Percentiles rank a stretch among this genome's conserved stretches.
These are phyloP conservation scores for Microbotryum saponariae DNA, from an alignment of 1,284 basidiomycete species.

Conservation along the genomic window DNA sequence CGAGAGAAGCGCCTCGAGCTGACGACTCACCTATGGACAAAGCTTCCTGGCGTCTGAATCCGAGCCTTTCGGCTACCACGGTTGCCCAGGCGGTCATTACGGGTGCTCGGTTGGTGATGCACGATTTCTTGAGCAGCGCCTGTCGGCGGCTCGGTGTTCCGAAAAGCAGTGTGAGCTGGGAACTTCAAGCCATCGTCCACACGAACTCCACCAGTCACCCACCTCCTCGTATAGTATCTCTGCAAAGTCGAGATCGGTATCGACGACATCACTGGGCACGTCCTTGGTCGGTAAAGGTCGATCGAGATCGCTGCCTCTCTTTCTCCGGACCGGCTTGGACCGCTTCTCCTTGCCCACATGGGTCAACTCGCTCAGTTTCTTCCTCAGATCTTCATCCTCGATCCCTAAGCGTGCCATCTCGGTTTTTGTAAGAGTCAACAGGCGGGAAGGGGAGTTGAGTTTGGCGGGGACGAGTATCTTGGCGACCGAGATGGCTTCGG, in stretches of 20 bases:
- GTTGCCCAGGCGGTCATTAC: conserved; percentile 90
- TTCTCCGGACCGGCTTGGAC: conserved; percentile 47
- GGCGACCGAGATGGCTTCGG: conserved; percentile 66
- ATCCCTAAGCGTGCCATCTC: conserved; percentile 35
- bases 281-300: conserved; percentile 52
- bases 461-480: conserved; percentile 59
- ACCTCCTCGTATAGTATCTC: conserved; percentile 65
- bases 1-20: not conserved
- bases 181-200: not conserved
- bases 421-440: conserved; percentile 14
- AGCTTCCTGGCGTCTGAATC: conserved; percentile 78
- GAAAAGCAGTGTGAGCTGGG: not conserved
- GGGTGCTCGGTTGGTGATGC: conserved; percentile 81
- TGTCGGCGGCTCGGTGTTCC: conserved; percentile 36
- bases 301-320: conserved; percentile 50
- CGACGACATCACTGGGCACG: conserved; percentile 49
- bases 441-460: conserved; percentile 25
- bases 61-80: conserved; percentile 71
- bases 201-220: not conserved
- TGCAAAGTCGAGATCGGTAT: conserved; percentile 55
- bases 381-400: conserved; percentile 25
- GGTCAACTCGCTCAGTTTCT: conserved; percentile 13
- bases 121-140: conserved; percentile 55
- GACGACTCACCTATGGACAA: conserved; percentile 64
- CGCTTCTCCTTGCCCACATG: conserved; percentile 5